Evolutionary conservation across 257 asterid species (phyloP).

Genomic region (Orobanche coerulescens): DNA sequence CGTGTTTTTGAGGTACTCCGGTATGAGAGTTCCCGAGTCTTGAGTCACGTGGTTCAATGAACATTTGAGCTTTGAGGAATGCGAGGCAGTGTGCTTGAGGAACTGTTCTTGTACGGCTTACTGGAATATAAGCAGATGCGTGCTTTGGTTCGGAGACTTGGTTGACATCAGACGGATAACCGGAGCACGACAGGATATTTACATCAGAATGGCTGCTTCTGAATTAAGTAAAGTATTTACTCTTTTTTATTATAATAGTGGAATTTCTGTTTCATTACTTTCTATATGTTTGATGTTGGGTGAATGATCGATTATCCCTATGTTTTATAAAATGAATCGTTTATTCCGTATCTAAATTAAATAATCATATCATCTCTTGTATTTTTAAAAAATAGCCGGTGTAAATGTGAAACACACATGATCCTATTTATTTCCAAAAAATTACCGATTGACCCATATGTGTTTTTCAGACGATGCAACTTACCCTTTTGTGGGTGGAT

Average conservation of each 20-base stretch:
- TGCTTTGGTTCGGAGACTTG: constrained; percentile 35
- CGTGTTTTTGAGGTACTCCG: not conserved
- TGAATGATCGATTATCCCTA: too few relatives aligned
- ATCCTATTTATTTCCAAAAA: too few relatives aligned
- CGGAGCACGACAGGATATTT: constrained; percentile 18
- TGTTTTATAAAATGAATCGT: too few relatives aligned
- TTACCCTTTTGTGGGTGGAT: too few relatives aligned
- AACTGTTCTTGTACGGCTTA: constrained; percentile 41
- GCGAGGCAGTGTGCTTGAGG: constrained; percentile 25
- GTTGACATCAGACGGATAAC: constrained; percentile 25
- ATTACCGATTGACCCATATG: too few relatives aligned
- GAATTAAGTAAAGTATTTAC: constrained; percentile 22
- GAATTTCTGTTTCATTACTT: too few relatives aligned
- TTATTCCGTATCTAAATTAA: too few relatives aligned
- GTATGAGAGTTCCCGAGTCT: not conserved
- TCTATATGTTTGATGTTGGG: not conserved
- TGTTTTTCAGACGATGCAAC: too few relatives aligned
- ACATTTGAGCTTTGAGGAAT: constrained; percentile 25
- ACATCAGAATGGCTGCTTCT: constrained; percentile 30
- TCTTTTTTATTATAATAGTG: too few relatives aligned
- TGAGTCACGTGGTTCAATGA: not conserved
- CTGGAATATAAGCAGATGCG: constrained; percentile 32
- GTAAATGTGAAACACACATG: too few relatives aligned
- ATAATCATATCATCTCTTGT: too few relatives aligned
- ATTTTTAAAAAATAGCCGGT: too few relatives aligned